Percentiles rank a stretch among this genome's conserved stretches.
Evolutionary conservation across 2,329 filamentous ascomycete genomes (phyloP).

Genomic region (Colletotrichum tropicicola): DNA sequence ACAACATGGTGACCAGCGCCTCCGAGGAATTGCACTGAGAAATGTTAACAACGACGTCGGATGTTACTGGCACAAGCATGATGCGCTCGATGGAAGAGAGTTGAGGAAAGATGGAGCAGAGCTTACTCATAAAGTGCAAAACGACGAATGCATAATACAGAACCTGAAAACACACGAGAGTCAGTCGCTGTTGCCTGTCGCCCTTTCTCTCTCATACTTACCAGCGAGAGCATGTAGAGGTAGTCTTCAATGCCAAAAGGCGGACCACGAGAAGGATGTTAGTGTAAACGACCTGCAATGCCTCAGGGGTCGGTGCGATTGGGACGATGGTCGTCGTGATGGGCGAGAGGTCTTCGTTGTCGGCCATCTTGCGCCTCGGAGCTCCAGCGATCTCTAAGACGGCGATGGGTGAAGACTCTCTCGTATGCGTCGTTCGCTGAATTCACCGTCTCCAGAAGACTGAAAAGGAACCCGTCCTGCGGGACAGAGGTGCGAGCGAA

Average conservation of each 20-base stretch:
- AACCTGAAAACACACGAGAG: neutral
- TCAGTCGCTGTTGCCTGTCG: neutral
- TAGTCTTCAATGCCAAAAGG: conserved; percentile 5
- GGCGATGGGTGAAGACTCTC: neutral
- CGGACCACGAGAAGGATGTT: neutral
- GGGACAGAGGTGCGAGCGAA: too few relatives aligned
- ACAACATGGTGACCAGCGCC: conserved; percentile 31
- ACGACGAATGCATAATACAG: conserved; percentile 6
- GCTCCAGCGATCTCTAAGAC: neutral
- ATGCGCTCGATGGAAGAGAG: too few relatives aligned
- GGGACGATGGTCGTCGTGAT: conserved; percentile 8
- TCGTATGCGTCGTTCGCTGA: too few relatives aligned
- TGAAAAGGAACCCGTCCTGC: too few relatives aligned
- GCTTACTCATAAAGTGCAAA: conserved; percentile 2
- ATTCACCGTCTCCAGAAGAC: too few relatives aligned
- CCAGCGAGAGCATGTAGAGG: neutral
- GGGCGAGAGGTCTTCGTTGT: neutral
- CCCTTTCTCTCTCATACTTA: neutral
- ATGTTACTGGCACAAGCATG: too few relatives aligned
- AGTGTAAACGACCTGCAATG: conserved; percentile 2
- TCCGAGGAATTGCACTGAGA: conserved; percentile 31
- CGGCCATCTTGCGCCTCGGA: neutral
- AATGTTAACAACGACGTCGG: neutral
- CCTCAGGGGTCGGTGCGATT: neutral
- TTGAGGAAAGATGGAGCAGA: neutral